A percentile compares a stretch with the other conserved stretches of the same genome.
phyloP scores from a whole-genome alignment of 1,284 basidiomycete genomes.

The Coriolopsis trogii region DNA sequence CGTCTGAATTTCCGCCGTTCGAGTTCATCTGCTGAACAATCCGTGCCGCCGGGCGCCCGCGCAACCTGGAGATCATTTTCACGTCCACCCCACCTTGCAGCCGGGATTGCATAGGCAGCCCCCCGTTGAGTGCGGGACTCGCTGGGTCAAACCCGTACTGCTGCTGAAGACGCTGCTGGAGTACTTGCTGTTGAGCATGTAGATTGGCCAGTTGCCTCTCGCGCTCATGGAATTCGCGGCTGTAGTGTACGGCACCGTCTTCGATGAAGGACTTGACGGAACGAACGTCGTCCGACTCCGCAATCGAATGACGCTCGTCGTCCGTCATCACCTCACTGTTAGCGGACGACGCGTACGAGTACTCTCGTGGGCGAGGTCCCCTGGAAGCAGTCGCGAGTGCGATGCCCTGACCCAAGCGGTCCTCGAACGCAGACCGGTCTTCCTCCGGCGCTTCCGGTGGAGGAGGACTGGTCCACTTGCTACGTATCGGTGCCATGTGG shows the following conservation, averaged over 20 bases:
- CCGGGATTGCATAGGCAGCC: slow-evolving; percentile 13
- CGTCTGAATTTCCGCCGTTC: slow-evolving; percentile 11
- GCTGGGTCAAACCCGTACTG: slow-evolving; percentile 26
- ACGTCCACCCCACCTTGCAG: slow-evolving; percentile 27
- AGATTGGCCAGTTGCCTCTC: slow-evolving; percentile 20
- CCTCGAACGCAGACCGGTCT: slow-evolving; percentile 69
- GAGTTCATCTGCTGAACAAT: slow-evolving; percentile 20
- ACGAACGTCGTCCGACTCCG: slow-evolving; percentile 65
- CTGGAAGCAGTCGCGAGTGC: slow-evolving; percentile 69
- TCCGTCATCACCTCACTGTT: slow-evolving; percentile 67
- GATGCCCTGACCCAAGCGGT: slow-evolving; percentile 62
- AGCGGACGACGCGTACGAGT: slow-evolving; percentile 50
- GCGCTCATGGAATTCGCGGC: slow-evolving; percentile 23
- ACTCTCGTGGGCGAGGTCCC: slow-evolving; percentile 52
- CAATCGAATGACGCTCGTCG: slow-evolving; percentile 56
- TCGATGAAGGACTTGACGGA: slow-evolving; percentile 66
- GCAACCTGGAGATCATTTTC: slow-evolving; percentile 28
- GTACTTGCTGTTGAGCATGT: slow-evolving; percentile 21
- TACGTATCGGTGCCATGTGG: slow-evolving; percentile 78
- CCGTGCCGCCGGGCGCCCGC: slow-evolving; percentile 29
- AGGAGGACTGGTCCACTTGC: slow-evolving; percentile 83
- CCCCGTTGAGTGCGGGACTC: slow-evolving; percentile 16
- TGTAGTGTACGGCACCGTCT: slow-evolving; percentile 32
- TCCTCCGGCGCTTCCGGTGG: slow-evolving; percentile 70
- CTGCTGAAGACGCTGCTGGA: slow-evolving; percentile 15